These are phyloP conservation scores for Coffea humblotiana DNA, from an alignment of 305 asterid genomes.

Conservation along the genomic window DNA sequence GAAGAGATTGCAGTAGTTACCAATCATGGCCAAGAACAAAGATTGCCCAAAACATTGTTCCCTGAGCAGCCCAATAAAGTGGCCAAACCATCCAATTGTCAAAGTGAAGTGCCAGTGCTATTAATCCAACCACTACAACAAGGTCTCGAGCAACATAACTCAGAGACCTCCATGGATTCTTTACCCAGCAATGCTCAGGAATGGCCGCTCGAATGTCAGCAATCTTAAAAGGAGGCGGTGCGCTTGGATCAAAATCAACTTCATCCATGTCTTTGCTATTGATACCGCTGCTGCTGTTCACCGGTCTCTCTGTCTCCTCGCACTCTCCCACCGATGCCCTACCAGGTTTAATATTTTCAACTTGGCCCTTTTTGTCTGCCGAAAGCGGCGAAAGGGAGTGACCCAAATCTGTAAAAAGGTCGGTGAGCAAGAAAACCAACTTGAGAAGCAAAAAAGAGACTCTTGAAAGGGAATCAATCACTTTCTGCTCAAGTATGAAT, in stretches of 20 bases:
- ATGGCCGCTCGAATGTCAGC: constrained; percentile 72
- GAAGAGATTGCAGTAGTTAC: constrained; percentile 27
- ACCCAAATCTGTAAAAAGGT: constrained; percentile 5
- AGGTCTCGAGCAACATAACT: constrained; percentile 70
- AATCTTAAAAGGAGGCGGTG: constrained; percentile 72
- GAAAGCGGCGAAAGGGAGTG: constrained; percentile 12
- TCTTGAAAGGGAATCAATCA: background rate
- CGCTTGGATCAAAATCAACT: constrained; percentile 56
- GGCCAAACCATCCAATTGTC: constrained; percentile 71
- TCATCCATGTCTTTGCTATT: constrained; percentile 15
- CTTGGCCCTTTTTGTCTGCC: constrained; percentile 14
- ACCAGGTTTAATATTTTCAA: background rate
- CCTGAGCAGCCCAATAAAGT: constrained; percentile 81
- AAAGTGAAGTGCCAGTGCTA: constrained; percentile 51
- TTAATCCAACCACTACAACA: constrained; percentile 47
- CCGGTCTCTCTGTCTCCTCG: background rate
- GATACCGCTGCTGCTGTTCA: background rate
- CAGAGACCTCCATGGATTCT: constrained; percentile 66
- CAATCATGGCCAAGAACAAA: constrained; percentile 96
- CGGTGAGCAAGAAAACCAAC: background rate
- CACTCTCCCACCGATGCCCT: background rate
- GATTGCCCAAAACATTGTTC: constrained; percentile 92
- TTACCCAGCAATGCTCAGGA: constrained; percentile 91
- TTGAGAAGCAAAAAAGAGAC: background rate
- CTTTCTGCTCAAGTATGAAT: background rate